Base-by-base conservation (phyloP, 805 yeast genomes). In the Cyberlindnera nakhonratchasimensis region DNA sequence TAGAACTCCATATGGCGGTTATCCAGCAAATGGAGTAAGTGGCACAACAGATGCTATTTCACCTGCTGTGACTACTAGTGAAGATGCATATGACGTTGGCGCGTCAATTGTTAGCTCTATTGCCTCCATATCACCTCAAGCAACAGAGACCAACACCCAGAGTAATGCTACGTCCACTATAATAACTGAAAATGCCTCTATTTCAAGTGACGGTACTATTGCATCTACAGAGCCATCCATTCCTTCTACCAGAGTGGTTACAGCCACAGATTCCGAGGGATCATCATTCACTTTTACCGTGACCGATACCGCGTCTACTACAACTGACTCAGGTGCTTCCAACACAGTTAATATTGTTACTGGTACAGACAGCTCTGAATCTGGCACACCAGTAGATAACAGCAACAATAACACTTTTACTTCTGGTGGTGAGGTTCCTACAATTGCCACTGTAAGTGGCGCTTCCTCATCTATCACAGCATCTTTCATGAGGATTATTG, bases 401-500 rank as follows among this genome's bases (percentile, higher is more conserved):
- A 29, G 21, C 3, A 29, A 14, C 13, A 12, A n/a, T 14, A 18
- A 20, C 11, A 32, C 34, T 4, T 21, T 12, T 12, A 18, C 23
- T 18, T 12, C 23, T 17, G 47, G 29, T 10, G 42, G 38, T 12
- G 33, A 35, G 17, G 22, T 43, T 24, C 50, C 43, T 28, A 34
- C 17, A 3, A 39, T 45, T 25, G 20, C 22, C 4, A 42, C 47
- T 9, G 25, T 38, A 3, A 45, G 42, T 24, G 52, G 52, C 24
- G 39, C 45, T 5, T 40, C 47, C 2, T 37, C 45, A 5, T 30
- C 37, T 5, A n/a, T 28, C 23, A 22, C 45, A 11, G 19, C 32
- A 21, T 35, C 42, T 11, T 22, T 42, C 23, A 26, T 31, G 29
- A 40, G 38, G 37, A n/a, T 40, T 18, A 24, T 43, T 12, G 4